These are phyloP conservation scores for Alternaria tenuissima DNA, from an alignment of 2,329 filamentous ascomycete species.

Conservation along the genomic window DNA sequence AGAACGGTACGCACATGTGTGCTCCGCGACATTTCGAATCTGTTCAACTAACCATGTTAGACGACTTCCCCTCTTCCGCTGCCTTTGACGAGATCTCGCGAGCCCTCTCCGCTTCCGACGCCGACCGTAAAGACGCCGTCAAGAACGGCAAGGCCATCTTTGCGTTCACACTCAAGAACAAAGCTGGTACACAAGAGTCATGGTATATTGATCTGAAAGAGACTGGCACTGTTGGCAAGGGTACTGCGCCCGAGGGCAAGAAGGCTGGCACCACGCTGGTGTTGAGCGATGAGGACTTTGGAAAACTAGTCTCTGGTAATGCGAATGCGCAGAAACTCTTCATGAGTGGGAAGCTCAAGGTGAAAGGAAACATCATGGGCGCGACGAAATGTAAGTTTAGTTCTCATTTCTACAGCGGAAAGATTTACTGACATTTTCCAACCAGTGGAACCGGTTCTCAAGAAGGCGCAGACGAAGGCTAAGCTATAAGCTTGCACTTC, in stretches of 20 bases:
- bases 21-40: background rate
- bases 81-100: conserved; percentile 89
- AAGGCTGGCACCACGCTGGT: conserved; percentile 90
- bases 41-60: conserved; percentile 24
- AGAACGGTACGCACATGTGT: conserved; percentile 30
- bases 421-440: background rate
- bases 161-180: conserved; percentile 92
- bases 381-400: conserved; percentile 73
- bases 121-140: conserved; percentile 84
- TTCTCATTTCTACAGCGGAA: background rate
- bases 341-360: conserved; percentile 98
- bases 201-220: conserved; percentile 98
- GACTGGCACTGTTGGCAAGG: conserved; percentile 81
- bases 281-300: conserved; percentile 87
- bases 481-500: conserved; percentile 44
- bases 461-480: conserved; percentile 47
- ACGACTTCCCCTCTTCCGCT: conserved; percentile 83
- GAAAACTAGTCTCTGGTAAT: conserved; percentile 81
- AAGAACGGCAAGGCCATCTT: conserved; percentile 89
- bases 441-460: conserved; percentile 75
- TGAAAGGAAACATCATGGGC: conserved; percentile 99
- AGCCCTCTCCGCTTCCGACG: conserved; percentile 72
- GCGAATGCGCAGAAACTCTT: conserved; percentile 94
- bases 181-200: conserved; percentile 76
- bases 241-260: conserved; percentile 69